These are phyloP conservation scores for Mantamonas sphyraenae DNA, from an alignment of 78 protist genomes.

Conservation along the genomic window DNA sequence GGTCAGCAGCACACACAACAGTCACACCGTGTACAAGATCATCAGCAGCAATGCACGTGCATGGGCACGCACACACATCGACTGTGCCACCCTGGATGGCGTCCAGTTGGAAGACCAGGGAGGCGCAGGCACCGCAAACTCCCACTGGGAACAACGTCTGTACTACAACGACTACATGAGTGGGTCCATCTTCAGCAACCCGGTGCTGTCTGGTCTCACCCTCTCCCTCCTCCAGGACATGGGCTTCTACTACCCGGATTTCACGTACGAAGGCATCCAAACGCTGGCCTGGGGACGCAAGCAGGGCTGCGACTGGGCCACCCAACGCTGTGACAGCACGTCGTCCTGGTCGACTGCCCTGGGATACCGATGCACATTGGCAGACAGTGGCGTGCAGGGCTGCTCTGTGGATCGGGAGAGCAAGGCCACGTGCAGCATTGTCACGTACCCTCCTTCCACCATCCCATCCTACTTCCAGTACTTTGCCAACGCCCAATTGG, in stretches of 20 bases:
- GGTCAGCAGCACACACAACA: not conserved
- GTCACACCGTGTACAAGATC: not conserved
- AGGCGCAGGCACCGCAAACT: constrained; percentile 5
- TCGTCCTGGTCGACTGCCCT: not conserved
- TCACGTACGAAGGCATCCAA: not conserved
- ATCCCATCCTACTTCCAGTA: not conserved
- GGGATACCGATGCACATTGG: not conserved
- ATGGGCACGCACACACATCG: not conserved
- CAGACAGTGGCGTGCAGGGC: not conserved
- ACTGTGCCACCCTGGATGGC: constrained; percentile 8
- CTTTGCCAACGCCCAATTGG: not conserved
- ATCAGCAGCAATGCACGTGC: not conserved
- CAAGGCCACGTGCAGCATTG: not conserved
- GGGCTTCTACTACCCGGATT: not conserved
- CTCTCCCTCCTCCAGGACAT: not conserved
- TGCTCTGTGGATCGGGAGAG: not conserved
- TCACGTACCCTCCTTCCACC: not conserved
- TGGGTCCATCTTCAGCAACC: not conserved
- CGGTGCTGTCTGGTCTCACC: not conserved
- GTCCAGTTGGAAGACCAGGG: constrained; percentile 11
- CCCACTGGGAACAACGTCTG: constrained; percentile 19
- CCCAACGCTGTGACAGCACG: not conserved
- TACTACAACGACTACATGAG: not conserved
- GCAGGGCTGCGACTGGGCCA: not conserved
- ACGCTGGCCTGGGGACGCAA: not conserved